phyloP scores from a whole-genome alignment of 345 rosid species.

The Salix koriyanagi region DNA sequence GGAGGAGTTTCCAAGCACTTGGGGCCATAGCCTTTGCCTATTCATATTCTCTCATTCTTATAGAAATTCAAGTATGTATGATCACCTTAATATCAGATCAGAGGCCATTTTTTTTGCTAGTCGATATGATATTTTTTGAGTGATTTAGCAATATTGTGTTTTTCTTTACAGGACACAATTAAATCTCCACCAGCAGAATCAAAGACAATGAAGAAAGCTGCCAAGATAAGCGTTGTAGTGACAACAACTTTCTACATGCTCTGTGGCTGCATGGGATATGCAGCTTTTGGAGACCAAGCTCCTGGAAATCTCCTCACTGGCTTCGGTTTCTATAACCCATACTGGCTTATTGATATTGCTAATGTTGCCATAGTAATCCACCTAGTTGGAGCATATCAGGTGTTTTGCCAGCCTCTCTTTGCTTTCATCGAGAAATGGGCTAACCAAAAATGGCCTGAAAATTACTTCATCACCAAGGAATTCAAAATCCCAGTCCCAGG shows the following conservation, averaged over 20 bases:
- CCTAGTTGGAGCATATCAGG: background rate
- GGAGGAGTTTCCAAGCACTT: background rate
- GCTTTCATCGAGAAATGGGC: constrained; percentile 1
- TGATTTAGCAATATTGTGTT: background rate
- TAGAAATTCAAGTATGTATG: constrained; percentile 9
- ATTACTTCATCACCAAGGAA: background rate
- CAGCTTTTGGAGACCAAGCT: background rate
- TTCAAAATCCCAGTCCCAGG: background rate
- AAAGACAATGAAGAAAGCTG: constrained; percentile 41
- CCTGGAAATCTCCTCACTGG: constrained; percentile 1
- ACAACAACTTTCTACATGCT: constrained; percentile 45
- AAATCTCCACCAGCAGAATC: constrained; percentile 47
- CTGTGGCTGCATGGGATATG: constrained; percentile 2
- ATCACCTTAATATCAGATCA: background rate
- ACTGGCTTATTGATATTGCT: background rate
- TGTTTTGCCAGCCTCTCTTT: background rate
- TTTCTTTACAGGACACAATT: constrained; percentile 28
- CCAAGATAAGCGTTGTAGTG: constrained; percentile 31
- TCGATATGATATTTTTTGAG: background rate
- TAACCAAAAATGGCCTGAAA: background rate
- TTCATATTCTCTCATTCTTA: constrained; percentile 2
- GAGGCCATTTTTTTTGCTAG: background rate
- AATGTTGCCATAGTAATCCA: background rate
- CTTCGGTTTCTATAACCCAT: constrained; percentile 1
- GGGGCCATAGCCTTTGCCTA: constrained; percentile 9